Conservation (phyloP, 352 stramenopile species). For the Globisporangium cylindrosporum region DNA sequence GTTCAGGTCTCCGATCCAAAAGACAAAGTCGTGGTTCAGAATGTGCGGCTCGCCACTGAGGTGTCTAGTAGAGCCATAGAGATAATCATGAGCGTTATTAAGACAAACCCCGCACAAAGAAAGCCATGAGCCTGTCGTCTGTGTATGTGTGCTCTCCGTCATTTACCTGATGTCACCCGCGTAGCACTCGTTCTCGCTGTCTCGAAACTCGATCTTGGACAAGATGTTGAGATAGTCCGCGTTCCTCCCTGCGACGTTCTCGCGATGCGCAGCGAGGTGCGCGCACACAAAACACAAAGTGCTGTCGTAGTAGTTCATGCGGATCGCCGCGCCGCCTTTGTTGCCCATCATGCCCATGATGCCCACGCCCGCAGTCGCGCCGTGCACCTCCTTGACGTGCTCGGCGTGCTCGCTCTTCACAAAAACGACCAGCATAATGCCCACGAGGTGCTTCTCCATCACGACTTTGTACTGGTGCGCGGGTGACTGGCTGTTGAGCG, state of each 20-base stretch:
- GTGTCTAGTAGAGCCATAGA: not conserved
- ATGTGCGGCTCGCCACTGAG: slow-evolving; percentile 72
- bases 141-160: not conserved
- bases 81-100: not conserved
- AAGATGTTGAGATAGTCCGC: slow-evolving; percentile 98
- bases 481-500: slow-evolving; percentile 78
- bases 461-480: slow-evolving; percentile 66
- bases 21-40: slow-evolving; percentile 98
- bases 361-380: slow-evolving; percentile 92
- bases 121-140: not conserved
- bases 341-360: slow-evolving; percentile 99
- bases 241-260: slow-evolving; percentile 97
- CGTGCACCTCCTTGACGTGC: slow-evolving; percentile 86
- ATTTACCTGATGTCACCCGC: slow-evolving; percentile 17
- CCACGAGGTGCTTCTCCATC: slow-evolving; percentile 94
- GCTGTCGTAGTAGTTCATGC: slow-evolving; percentile 96
- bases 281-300: slow-evolving; percentile 98
- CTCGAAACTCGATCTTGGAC: slow-evolving; percentile 92
- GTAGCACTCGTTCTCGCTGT: slow-evolving; percentile 35
- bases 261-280: slow-evolving; percentile 97
- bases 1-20: slow-evolving; percentile 95
- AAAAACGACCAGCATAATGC: slow-evolving; percentile 96
- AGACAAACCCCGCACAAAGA: not conserved
- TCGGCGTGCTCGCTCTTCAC: slow-evolving; percentile 77
- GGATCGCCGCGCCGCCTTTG: slow-evolving; percentile 96